Conservation (phyloP, 305 asterid genomes). For the Fraxinus greggii region DNA sequence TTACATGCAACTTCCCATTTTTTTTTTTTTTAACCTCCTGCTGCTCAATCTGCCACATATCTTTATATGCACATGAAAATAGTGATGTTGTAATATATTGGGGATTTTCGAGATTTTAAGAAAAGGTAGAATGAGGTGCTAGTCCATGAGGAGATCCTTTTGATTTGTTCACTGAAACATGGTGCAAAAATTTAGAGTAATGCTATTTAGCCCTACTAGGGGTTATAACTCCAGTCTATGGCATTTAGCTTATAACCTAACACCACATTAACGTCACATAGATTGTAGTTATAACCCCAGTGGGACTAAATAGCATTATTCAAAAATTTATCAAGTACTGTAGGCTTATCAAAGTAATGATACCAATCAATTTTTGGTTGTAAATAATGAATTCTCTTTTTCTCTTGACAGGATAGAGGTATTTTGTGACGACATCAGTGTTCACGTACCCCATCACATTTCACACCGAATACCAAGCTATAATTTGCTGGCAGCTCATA, state of each 20-base stretch:
- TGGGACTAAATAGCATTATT: too few relatives aligned
- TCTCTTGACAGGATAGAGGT: conserved; percentile 71
- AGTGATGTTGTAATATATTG: not conserved
- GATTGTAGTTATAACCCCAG: not conserved
- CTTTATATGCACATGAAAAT: not conserved
- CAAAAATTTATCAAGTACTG: not conserved
- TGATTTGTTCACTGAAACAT: not conserved
- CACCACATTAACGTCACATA: not conserved
- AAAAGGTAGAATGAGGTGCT: not conserved
- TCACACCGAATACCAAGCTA: conserved; percentile 93
- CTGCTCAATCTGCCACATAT: not conserved
- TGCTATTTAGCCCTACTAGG: too few relatives aligned
- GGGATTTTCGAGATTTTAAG: not conserved
- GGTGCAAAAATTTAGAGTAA: not conserved
- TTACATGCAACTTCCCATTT: not conserved
- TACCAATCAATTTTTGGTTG: not conserved
- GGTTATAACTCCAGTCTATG: too few relatives aligned
- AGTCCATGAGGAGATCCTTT: not conserved
- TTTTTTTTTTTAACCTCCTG: not conserved
- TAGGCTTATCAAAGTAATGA: not conserved
- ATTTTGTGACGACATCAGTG: conserved; percentile 89
- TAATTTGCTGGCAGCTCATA: conserved; percentile 78
- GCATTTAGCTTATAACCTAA: not conserved
- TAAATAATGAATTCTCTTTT: conserved; percentile 16
- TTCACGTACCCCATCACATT: conserved; percentile 89